Conservation (phyloP, 129 eudicot species). For the Cynara cardunculus region DNA sequence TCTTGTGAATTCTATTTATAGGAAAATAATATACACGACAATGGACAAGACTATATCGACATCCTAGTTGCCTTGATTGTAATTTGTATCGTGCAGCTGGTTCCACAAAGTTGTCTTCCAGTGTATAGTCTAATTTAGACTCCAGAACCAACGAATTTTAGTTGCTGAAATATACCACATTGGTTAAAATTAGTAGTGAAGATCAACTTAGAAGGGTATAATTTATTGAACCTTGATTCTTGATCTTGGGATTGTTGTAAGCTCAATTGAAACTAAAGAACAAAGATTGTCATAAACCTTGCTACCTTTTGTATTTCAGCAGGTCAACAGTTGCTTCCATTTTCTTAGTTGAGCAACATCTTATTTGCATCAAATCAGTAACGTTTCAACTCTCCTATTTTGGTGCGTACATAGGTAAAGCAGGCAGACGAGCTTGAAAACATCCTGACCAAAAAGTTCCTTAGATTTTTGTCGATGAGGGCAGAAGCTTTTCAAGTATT, state of each 20-base stretch:
- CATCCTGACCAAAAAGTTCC: conserved; percentile 86
- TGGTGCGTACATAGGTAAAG: conserved; percentile 54
- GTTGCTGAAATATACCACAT: not conserved
- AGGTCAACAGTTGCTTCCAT: not conserved
- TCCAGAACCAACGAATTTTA: conserved; percentile 6
- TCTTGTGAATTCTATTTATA: not conserved
- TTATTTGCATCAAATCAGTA: not conserved
- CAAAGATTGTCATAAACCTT: not conserved
- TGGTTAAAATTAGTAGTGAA: not conserved
- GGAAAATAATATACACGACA: not conserved
- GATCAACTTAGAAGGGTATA: not conserved
- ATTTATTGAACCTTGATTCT: not conserved
- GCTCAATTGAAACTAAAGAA: not conserved
- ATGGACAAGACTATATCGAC: not conserved
- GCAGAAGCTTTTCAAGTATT: conserved; percentile 96
- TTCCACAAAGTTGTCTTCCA: not conserved
- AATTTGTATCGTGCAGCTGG: not conserved
- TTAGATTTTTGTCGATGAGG: conserved; percentile 95
- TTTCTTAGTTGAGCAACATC: not conserved
- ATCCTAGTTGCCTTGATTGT: not conserved
- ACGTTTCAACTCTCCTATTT: not conserved
- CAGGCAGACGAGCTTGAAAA: conserved; percentile 99
- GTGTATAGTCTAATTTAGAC: not conserved
- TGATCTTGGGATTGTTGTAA: not conserved
- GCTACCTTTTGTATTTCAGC: not conserved